Evolutionary conservation across 129 eudicot genomes (phyloP).

Genomic region (Lactuca saligna): DNA sequence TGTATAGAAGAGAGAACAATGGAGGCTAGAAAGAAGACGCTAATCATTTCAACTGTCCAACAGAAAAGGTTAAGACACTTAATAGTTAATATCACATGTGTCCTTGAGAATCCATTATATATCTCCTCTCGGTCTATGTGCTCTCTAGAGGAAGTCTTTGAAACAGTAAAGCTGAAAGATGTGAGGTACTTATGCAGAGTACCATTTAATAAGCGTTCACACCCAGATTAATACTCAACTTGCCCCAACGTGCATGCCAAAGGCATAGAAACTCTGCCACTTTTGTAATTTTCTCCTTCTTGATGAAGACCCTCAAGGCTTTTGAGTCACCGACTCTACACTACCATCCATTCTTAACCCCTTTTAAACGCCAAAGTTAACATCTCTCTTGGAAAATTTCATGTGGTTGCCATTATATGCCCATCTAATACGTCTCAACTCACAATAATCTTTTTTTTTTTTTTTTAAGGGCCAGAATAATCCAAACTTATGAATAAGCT

Average conservation of each 20-base stretch:
- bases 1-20: not conserved
- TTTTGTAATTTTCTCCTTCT: not conserved
- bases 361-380: constrained; percentile 1
- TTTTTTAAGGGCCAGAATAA: no score
- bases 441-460: no score
- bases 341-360: constrained; percentile 1
- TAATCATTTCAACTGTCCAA: not conserved
- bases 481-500: no score
- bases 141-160: no score
- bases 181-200: constrained; percentile 1
- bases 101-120: not conserved
- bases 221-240: not conserved
- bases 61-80: not conserved
- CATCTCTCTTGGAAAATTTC: not conserved
- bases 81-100: not conserved
- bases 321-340: not conserved
- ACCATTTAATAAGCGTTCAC: constrained; percentile 3
- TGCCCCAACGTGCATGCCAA: no score
- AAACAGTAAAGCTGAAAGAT: not conserved
- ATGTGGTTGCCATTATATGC: constrained; percentile 10
- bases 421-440: not conserved
- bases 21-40: not conserved
- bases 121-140: no score
- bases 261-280: not conserved
- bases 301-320: constrained; percentile 1